Conservation (phyloP, 345 rosid genomes). For the Salix dunnii region DNA sequence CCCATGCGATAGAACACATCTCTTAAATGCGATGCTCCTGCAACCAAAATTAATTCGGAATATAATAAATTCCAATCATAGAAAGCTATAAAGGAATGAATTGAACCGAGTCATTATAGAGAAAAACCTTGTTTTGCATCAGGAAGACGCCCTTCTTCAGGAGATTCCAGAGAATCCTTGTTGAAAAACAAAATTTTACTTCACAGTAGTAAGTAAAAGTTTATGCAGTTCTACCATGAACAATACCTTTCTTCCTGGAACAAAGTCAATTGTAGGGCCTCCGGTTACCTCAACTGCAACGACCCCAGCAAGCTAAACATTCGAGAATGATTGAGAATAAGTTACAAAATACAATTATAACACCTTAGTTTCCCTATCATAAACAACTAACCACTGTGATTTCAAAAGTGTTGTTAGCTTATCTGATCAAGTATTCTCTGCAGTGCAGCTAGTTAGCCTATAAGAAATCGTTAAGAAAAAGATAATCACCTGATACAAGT, state of each 20-base stretch:
- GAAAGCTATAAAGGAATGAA: neutral
- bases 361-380: no score
- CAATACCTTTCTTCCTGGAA: constrained; percentile 73
- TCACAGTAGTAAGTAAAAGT: no score
- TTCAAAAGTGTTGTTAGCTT: no score
- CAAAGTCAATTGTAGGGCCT: constrained; percentile 63
- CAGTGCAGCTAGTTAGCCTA: neutral
- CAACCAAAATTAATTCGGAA: constrained; percentile 5
- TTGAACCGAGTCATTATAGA: neutral
- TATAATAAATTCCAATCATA: neutral
- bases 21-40: constrained; percentile 60
- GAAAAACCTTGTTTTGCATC: constrained; percentile 56
- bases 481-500: constrained; percentile 64
- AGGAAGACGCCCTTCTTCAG: constrained; percentile 81
- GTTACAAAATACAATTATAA: neutral
- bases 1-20: constrained; percentile 85
- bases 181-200: neutral
- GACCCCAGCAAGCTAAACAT: constrained; percentile 74
- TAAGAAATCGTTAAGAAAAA: neutral
- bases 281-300: constrained; percentile 83
- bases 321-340: constrained; percentile 2
- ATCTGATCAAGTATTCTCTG: no score
- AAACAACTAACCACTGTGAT: no score
- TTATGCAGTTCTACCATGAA: neutral
- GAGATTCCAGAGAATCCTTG: constrained; percentile 54